phyloP scores from a whole-genome alignment of 1,284 basidiomycete species.

The Ganoderma sinense region DNA sequence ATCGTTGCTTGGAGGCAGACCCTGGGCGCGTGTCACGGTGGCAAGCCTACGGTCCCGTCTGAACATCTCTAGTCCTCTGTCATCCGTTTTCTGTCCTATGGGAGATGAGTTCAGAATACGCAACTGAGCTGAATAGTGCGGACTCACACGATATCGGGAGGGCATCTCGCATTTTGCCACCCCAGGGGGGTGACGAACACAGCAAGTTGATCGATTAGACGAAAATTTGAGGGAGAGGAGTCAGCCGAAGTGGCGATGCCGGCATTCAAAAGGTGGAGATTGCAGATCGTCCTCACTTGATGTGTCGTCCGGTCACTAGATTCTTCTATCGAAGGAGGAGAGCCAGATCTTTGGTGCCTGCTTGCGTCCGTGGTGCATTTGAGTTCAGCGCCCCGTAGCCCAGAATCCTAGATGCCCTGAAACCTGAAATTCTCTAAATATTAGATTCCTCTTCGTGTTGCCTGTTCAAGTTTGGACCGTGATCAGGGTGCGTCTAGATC shows the following conservation, averaged over 20 bases:
- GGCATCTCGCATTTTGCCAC: not conserved
- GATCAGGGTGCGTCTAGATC: not conserved
- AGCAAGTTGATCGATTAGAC: not conserved
- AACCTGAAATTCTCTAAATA: no score
- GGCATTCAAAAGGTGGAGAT: not conserved
- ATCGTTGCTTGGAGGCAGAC: not conserved
- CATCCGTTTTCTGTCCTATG: not conserved
- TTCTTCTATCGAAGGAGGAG: not conserved
- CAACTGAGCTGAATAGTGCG: not conserved
- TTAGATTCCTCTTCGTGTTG: not conserved
- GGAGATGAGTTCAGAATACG: not conserved
- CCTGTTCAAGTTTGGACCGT: not conserved
- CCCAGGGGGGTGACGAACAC: not conserved
- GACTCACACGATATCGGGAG: not conserved
- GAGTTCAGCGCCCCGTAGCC: not conserved
- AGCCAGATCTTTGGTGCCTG: not conserved
- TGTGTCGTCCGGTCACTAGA: not conserved
- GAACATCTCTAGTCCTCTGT: not conserved
- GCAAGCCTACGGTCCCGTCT: not conserved
- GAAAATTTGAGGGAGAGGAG: not conserved
- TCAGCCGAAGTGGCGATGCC: not conserved
- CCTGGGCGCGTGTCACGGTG: not conserved
- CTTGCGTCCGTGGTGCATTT: not conserved
- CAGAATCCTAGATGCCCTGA: not conserved
- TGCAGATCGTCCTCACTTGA: not conserved